Evolutionary conservation across 345 rosid genomes (phyloP), one percentile per base, ranked within the genome.

Genomic region (Lepidium africanum): DNA sequence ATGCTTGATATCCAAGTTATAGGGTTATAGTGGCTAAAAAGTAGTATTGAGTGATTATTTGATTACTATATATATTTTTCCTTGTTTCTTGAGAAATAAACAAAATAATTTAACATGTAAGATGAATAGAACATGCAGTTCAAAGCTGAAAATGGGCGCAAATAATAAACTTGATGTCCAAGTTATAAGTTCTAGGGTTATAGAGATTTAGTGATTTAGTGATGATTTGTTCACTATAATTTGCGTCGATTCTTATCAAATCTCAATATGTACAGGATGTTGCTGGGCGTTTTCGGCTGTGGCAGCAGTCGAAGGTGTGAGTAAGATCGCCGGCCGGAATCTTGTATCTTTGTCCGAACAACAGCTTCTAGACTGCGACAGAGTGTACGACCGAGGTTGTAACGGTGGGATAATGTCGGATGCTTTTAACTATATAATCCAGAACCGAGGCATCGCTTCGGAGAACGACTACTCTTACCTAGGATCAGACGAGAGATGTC

Each of bases 241-340:
- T 55, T 19, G 19, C 0, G 21, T 42, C 10, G 21, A 7, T 32
- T 15, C 10, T 10, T 8, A 21, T 27, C 27, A 67, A 33, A 55
- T 56, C 10, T 65, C 9, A 36, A 37, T 30, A 17, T 56, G 7
- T 27, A 10, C 43, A 76, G 80, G 80, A 30, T 46, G 79, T 74
- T 87, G 92, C 46, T 85, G 87, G 89, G 92, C 89, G 46, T 87
- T 83, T 66, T 81, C 90, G 2, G 79, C 90, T 0, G 84, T 85
- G 54, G 90, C 86, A 58, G 90, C 86, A 42, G 77, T 73, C 41
- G 77, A 73, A 59, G 77, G 77, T 33, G 61, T 73, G 47, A 2
- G 39, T 50, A 73, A 66, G 56, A 73, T 73, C 61, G 35, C 72
- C 9, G n/a, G 27, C 7, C 52, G 67, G 35, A 73, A 58, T 2